Conservation (phyloP, 2,329 filamentous ascomycete species). For the Alternaria sp. region DNA sequence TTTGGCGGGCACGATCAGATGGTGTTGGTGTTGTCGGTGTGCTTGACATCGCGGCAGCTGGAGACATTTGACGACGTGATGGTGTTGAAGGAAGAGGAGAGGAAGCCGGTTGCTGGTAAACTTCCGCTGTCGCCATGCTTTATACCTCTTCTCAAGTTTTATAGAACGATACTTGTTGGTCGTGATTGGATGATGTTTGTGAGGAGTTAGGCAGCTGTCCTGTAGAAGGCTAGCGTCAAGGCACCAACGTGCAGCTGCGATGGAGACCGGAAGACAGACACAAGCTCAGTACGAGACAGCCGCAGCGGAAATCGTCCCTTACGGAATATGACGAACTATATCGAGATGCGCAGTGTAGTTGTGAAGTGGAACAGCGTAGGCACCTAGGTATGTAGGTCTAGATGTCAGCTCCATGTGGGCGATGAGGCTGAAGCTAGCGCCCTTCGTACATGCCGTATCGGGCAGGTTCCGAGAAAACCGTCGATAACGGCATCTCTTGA, state of each 20-base stretch:
- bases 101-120: not conserved
- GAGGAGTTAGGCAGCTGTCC: not conserved
- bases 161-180: not conserved
- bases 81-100: not conserved
- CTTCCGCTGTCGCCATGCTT: constrained; percentile 1
- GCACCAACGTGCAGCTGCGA: not conserved
- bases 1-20: not conserved
- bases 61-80: not conserved
- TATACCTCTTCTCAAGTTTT: not conserved
- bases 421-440: not conserved
- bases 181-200: not conserved
- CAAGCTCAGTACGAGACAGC: not conserved
- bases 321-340: not conserved
- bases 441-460: not conserved
- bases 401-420: not conserved
- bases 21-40: not conserved
- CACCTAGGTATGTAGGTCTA: not conserved
- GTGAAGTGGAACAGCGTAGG: not conserved
- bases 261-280: not conserved
- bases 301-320: not conserved
- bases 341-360: not conserved
- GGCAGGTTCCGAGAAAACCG: not conserved
- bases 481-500: not conserved
- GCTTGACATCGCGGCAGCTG: not conserved
- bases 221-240: not conserved